phyloP scores from a whole-genome alignment of 2,329 filamentous ascomycete genomes.

The Coniochaeta sp. region DNA sequence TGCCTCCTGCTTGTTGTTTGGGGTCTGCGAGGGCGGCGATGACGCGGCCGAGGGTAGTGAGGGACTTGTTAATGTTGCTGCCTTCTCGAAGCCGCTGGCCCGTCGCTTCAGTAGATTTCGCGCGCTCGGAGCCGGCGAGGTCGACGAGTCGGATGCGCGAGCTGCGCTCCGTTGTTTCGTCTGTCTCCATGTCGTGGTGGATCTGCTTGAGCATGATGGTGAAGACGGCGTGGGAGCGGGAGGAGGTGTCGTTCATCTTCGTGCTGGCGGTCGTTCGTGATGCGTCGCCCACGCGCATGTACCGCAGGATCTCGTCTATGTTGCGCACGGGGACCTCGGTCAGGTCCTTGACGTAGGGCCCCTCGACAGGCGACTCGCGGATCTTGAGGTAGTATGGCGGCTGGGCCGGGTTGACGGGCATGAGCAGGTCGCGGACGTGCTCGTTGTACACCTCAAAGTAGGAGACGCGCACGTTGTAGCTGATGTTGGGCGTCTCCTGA shows the following conservation, averaged over 20 bases:
- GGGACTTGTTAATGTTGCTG: conserved; percentile 97
- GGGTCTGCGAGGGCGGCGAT: conserved; percentile 81
- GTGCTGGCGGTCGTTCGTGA: conserved; percentile 88
- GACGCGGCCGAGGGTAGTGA: conserved; percentile 90
- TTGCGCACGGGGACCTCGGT: conserved; percentile 88
- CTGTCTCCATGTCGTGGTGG: conserved; percentile 93
- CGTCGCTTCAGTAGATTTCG: conserved; percentile 91
- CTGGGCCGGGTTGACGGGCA: conserved; percentile 62
- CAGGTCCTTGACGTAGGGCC: conserved; percentile 93
- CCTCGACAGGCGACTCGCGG: conserved; percentile 87
- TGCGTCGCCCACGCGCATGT: conserved; percentile 84
- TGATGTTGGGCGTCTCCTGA: conserved; percentile 81
- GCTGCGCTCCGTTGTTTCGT: conserved; percentile 92
- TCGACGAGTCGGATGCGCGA: conserved; percentile 93
- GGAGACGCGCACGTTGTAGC: conserved; percentile 93
- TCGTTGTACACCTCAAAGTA: conserved; percentile 99
- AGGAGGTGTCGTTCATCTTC: conserved; percentile 99
- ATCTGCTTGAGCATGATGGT: conserved; percentile 98
- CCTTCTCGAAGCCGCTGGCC: conserved; percentile 87
- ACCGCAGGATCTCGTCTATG: conserved; percentile 77
- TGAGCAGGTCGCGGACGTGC: conserved; percentile 89
- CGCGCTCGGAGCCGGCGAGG: conserved; percentile 87
- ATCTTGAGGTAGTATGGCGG: conserved; percentile 93
- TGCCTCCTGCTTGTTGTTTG: conserved; percentile 50
- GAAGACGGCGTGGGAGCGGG: conserved; percentile 93